Conservation (phyloP, 495 filamentous ascomycete species). For the Penicillium paxilli region DNA sequence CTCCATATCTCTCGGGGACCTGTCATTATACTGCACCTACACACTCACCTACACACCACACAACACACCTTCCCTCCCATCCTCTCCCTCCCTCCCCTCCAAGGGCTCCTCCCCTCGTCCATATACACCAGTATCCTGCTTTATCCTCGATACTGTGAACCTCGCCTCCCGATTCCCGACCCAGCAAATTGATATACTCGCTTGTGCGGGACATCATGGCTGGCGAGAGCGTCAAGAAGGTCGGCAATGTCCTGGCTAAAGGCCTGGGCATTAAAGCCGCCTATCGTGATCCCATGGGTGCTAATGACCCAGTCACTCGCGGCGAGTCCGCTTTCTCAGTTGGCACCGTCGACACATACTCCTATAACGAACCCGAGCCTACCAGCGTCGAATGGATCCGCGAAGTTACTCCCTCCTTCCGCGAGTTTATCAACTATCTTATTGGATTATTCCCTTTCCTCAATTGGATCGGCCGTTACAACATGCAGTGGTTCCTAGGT, state of each 20-base stretch:
- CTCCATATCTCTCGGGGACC: conserved; percentile 5
- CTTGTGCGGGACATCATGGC: conserved; percentile 33
- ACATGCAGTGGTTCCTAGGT: conserved; percentile 81
- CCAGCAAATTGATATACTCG: conserved; percentile 5
- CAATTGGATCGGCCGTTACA: conserved; percentile 86
- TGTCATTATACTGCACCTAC: too few relatives aligned
- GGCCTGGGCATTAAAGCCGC: conserved; percentile 84
- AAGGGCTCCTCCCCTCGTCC: neutral
- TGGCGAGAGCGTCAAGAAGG: conserved; percentile 45
- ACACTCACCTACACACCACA: too few relatives aligned
- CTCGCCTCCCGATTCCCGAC: neutral
- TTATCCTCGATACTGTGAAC: too few relatives aligned
- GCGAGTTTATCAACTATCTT: conserved; percentile 58
- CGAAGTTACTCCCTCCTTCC: conserved; percentile 56
- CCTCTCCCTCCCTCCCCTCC: neutral
- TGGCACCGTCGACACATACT: conserved; percentile 73
- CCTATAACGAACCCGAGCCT: conserved; percentile 81
- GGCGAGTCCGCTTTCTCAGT: conserved; percentile 80
- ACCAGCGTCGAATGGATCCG: conserved; percentile 69
- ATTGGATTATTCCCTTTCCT: conserved; percentile 80
- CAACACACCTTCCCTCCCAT: neutral
- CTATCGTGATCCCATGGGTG: conserved; percentile 54
- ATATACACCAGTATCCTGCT: too few relatives aligned
- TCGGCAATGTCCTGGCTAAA: conserved; percentile 76
- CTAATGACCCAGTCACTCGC: conserved; percentile 56